A percentile compares a stretch with the other conserved stretches of the same genome.
These are phyloP conservation scores for Colletotrichum sp. DNA, from an alignment of 2,329 filamentous ascomycete genomes.

Conservation along the genomic window DNA sequence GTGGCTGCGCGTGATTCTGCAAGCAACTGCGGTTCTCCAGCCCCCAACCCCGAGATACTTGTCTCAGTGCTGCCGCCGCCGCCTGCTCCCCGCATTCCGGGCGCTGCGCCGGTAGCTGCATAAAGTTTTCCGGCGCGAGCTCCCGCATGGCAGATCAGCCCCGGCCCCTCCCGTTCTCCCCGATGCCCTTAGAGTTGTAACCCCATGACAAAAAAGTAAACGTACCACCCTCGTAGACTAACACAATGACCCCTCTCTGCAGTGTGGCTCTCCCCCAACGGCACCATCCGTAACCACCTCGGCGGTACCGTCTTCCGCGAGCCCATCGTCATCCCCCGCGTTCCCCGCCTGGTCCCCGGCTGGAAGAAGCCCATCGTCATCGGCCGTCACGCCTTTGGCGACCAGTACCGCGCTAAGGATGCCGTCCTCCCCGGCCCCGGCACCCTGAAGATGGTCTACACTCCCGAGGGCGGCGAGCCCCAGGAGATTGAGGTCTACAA, in stretches of 20 bases:
- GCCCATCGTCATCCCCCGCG: slow-evolving; percentile 93
- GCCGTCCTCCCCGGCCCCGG: slow-evolving; percentile 81
- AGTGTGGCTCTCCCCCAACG: slow-evolving; percentile 99
- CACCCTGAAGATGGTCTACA: slow-evolving; percentile 94
- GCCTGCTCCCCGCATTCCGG: not conserved
- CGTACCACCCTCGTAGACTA: not conserved
- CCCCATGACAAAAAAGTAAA: not conserved
- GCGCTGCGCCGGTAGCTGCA: slow-evolving; percentile 1
- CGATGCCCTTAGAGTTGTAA: not conserved
- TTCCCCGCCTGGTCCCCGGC: slow-evolving; percentile 91
- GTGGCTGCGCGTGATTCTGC: not conserved
- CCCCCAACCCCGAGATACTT: not conserved
- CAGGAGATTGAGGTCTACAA: slow-evolving; percentile 90
- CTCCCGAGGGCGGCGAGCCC: slow-evolving; percentile 80
- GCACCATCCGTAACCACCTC: slow-evolving; percentile 77
- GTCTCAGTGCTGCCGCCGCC: not conserved
- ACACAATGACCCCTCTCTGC: slow-evolving; percentile 8
- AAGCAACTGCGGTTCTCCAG: not conserved
- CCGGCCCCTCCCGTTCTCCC: not conserved
- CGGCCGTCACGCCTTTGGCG: slow-evolving; percentile 96
- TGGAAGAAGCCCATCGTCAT: slow-evolving; percentile 99
- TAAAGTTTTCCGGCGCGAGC: not conserved
- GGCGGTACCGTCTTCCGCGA: slow-evolving; percentile 99
- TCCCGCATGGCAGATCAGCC: not conserved
- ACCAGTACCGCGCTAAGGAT: slow-evolving; percentile 98